Percentiles rank a stretch among this genome's conserved stretches.
These are phyloP conservation scores for Canavalia ensiformis DNA, from an alignment of 306 rosid genomes.

Conservation along the genomic window DNA sequence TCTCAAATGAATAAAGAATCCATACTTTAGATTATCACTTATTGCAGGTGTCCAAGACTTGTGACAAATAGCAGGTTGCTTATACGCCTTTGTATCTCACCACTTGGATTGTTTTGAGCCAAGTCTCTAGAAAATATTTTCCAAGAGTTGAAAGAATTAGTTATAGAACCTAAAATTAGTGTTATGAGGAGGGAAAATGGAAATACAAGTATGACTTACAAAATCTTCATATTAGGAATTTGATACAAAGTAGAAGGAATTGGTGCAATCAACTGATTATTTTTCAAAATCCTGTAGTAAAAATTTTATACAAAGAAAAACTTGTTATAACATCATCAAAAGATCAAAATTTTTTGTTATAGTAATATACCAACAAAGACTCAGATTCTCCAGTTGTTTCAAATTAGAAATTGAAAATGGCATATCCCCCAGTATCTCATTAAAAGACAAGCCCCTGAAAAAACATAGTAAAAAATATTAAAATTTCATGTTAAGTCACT, in stretches of 20 bases:
- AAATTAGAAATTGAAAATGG: constrained; percentile 94
- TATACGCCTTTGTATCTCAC: constrained; percentile 95
- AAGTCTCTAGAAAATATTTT: constrained; percentile 67
- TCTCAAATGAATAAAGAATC: too few species aligned
- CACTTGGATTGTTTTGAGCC: constrained; percentile 94
- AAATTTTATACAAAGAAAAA: not conserved
- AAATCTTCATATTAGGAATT: constrained; percentile 93
- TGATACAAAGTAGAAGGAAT: constrained; percentile 96
- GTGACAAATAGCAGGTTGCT: too few species aligned
- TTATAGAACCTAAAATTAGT: not conserved
- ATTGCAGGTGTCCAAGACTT: too few species aligned
- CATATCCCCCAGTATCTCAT: constrained; percentile 87
- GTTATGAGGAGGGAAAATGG: not conserved
- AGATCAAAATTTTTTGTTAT: not conserved
- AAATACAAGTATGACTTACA: constrained; percentile 63
- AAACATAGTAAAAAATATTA: constrained; percentile 1
- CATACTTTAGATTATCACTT: too few species aligned
- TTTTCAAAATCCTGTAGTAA: constrained; percentile 73
- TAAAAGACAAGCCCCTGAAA: constrained; percentile 64
- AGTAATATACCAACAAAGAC: constrained; percentile 45
- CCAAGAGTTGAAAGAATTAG: constrained; percentile 31
- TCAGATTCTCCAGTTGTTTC: constrained; percentile 82
- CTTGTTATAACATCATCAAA: not conserved
- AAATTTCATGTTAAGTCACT: constrained; percentile 11
- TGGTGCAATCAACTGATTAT: constrained; percentile 86